Evolutionary conservation across 352 stramenopile species (phyloP), one percentile per base, ranked within the genome.

Genomic region (Phytophthora agathidicida): DNA sequence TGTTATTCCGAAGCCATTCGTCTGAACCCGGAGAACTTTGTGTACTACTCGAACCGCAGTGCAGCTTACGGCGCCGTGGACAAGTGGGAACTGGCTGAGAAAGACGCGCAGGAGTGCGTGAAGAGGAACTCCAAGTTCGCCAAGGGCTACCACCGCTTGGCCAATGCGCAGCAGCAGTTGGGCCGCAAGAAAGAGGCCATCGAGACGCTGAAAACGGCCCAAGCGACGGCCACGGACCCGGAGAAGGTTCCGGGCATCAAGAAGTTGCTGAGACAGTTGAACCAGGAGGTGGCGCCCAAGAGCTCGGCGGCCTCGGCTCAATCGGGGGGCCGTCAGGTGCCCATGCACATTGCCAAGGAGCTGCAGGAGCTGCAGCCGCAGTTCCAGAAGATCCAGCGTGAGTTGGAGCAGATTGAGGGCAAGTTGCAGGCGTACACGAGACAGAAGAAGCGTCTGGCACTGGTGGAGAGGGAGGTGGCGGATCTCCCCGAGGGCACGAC

Each of bases 11-110:
- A 93, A 80, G 82, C 85, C n/a, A 94, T 94, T 31, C 74, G 71
- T 28, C 64, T 94, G 30, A 71, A 88, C 45, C 73, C 85, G 8
- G 71, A 79, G 27, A 94, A 86, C 64, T 76, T 86, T 69, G 81
- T 94, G 38, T 94, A 92, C 68, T 94, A 94, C 71, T 94, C 85
- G 23, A 94, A 94, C 65, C 24, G 35, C 24, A 92, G 85, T 71
- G 85, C 85, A 5, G 83, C 82, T 32, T 89, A 90, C 39, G 84
- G 84, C 27, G 84, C 84, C 9, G 27, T 84, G 23, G 68, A 60
- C 33, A 75, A 94, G 53, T 94, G 85, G 85, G 78, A 88, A 32
- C 55, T 75, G 31, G 85, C 85, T 0, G 82, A 92, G 51, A 47
- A 52, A n/a, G 85, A 94, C 33, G 85, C 82, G 1, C 77, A 90